A percentile compares a stretch with the other conserved stretches of the same genome.
phyloP scores from a whole-genome alignment of 495 filamentous ascomycete genomes.

The Penicillium verhagenii region DNA sequence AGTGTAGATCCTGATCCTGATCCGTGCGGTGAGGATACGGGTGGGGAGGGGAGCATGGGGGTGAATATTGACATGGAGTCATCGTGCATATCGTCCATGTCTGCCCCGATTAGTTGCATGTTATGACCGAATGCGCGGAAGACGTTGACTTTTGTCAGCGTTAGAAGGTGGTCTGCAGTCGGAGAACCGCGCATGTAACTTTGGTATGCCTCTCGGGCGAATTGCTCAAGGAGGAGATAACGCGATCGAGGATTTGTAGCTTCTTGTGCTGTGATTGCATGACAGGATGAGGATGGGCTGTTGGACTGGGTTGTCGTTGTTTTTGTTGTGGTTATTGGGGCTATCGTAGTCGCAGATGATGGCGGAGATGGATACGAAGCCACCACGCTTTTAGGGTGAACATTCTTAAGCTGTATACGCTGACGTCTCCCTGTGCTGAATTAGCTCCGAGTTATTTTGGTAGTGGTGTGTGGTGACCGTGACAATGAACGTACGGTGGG shows the following conservation, averaged over 20 bases:
- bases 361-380: not conserved
- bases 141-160: conserved; percentile 42
- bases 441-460: not conserved
- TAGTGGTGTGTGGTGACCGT: not conserved
- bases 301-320: not conserved
- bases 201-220: conserved; percentile 29
- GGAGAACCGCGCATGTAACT: conserved; percentile 33
- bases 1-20: conserved; percentile 1
- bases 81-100: conserved; percentile 27
- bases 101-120: conserved; percentile 14
- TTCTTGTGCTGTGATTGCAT: not conserved
- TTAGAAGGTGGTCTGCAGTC: conserved; percentile 40
- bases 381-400: conserved; percentile 18
- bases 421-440: conserved; percentile 11
- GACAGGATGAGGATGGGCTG: not conserved
- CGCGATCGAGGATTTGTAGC: not conserved
- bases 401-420: conserved; percentile 11
- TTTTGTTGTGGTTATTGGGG: not conserved
- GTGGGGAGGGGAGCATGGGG: not conserved
- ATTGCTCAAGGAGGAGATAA: conserved; percentile 20
- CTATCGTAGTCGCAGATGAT: conserved; percentile 4
- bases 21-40: not conserved
- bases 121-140: conserved; percentile 36
- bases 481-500: conserved; percentile 14
- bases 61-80: conserved; percentile 37